Evolutionary conservation across 2,329 filamentous ascomycete genomes (phyloP).

Genomic region (Alternaria atra): DNA sequence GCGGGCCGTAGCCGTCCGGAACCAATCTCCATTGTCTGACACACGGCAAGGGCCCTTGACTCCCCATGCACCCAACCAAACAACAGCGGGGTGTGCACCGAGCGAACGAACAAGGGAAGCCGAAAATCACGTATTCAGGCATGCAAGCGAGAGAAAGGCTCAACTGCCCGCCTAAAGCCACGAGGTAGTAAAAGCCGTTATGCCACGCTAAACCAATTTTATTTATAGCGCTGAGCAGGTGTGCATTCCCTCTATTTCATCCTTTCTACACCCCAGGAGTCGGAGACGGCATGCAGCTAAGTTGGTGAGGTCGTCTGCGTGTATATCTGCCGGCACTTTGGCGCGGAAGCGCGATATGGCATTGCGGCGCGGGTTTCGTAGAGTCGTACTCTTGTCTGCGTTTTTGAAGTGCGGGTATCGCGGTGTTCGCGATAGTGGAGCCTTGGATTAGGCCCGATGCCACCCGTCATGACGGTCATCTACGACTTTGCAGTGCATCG

Average conservation of each 20-base stretch:
- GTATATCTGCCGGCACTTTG: background rate
- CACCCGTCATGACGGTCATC: background rate
- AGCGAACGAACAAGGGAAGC: constrained; percentile 11
- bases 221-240: constrained; percentile 13
- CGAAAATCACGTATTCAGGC: constrained; percentile 9
- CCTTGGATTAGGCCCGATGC: constrained; percentile 3
- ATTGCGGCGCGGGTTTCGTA: background rate
- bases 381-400: background rate
- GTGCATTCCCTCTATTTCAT: constrained; percentile 1
- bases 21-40: constrained; percentile 16
- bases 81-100: constrained; percentile 21
- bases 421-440: constrained; percentile 8
- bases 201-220: constrained; percentile 23
- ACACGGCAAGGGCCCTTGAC: constrained; percentile 9
- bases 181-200: constrained; percentile 31
- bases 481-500: constrained; percentile 1
- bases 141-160: constrained; percentile 7
- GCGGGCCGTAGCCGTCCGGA: constrained; percentile 20
- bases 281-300: background rate
- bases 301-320: background rate
- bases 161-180: constrained; percentile 19
- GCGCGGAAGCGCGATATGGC: background rate
- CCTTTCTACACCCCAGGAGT: background rate
- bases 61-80: constrained; percentile 9
- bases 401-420: background rate